Conservation (phyloP, 805 yeast genomes). For the Priceomyces haplophilus region DNA sequence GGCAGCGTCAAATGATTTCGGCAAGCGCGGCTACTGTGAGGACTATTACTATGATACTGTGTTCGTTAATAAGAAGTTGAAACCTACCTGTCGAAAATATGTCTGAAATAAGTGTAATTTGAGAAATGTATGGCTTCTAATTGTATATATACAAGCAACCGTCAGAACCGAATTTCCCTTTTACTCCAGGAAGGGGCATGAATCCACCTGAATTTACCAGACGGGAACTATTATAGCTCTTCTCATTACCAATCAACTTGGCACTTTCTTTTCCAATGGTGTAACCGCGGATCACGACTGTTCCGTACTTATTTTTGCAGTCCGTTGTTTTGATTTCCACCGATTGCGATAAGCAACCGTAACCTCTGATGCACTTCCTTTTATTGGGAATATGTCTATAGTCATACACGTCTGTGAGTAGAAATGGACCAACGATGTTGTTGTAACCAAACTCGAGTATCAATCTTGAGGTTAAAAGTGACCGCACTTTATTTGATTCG, state of each 20-base stretch:
- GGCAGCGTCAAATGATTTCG: background rate
- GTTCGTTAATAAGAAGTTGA: conserved; percentile 4
- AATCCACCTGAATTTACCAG: conserved; percentile 31
- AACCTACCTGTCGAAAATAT: too few relatives aligned
- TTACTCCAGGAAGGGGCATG: conserved; percentile 42
- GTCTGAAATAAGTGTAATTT: too few relatives aligned
- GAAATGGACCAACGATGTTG: conserved; percentile 54
- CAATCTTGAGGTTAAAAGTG: conserved; percentile 48
- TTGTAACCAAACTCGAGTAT: conserved; percentile 47
- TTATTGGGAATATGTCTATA: conserved; percentile 45
- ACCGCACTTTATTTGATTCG: conserved; percentile 41
- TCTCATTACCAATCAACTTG: conserved; percentile 7
- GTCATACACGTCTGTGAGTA: conserved; percentile 60
- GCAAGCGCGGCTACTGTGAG: background rate
- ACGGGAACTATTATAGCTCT: background rate
- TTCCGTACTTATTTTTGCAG: conserved; percentile 43
- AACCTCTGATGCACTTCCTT: conserved; percentile 25
- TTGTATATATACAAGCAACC: conserved; percentile 60
- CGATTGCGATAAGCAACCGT: conserved; percentile 60
- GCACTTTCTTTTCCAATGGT: conserved; percentile 51
- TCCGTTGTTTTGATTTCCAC: conserved; percentile 55
- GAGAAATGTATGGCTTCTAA: background rate
- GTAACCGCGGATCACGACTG: conserved; percentile 60
- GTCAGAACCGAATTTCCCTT: conserved; percentile 65
- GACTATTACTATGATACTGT: background rate